These are phyloP conservation scores for Fusarium pininemorale DNA, from an alignment of 2,329 filamentous ascomycete species.

Conservation along the genomic window DNA sequence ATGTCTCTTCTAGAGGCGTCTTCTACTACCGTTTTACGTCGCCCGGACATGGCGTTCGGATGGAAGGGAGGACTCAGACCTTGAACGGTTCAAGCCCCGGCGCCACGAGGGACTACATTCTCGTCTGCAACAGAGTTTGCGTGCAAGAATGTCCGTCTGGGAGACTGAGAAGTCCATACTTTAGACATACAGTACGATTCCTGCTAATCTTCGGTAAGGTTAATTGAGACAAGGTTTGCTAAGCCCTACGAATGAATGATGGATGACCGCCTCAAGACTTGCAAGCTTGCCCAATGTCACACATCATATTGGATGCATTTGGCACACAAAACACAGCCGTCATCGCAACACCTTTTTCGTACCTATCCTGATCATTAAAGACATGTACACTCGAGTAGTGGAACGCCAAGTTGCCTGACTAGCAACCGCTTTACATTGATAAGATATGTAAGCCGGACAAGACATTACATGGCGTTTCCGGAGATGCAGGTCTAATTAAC, in stretches of 20 bases:
- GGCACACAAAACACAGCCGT: neutral
- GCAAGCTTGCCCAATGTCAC: neutral
- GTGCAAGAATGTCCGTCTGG: neutral
- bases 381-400: neutral
- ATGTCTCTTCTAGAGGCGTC: constrained; percentile 28
- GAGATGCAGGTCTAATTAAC: constrained; percentile 5
- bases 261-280: neutral
- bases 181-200: constrained; percentile 1
- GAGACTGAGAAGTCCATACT: constrained; percentile 1
- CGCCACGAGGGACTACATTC: constrained; percentile 30
- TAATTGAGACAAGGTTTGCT: constrained; percentile 4
- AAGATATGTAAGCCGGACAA: neutral
- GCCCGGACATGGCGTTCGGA: constrained; percentile 28
- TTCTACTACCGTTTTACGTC: constrained; percentile 34
- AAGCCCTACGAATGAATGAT: constrained; percentile 15
- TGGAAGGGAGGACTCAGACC: constrained; percentile 27
- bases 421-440: neutral
- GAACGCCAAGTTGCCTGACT: neutral
- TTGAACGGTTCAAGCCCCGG: constrained; percentile 33
- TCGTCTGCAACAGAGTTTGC: constrained; percentile 5
- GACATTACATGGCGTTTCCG: constrained; percentile 2
- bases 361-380: constrained; percentile 2
- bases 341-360: constrained; percentile 9
- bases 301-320: neutral
- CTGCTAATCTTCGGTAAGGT: neutral